Evolutionary conservation across 2,329 filamentous ascomycete genomes (phyloP).

Genomic region (Fusarium aywerte): DNA sequence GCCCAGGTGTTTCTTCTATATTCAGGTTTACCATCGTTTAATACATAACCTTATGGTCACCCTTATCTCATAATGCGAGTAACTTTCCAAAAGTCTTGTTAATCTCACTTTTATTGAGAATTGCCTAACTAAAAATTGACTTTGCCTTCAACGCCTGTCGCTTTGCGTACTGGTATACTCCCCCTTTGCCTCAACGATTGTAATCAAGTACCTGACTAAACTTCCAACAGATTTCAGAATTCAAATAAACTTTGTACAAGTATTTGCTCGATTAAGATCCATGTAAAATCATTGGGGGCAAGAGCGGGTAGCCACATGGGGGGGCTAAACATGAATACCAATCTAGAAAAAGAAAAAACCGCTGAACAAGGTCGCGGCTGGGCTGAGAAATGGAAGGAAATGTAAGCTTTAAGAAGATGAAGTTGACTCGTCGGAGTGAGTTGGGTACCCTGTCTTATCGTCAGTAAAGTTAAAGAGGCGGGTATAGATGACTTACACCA

Average conservation of each 20-base stretch:
- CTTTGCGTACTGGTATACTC: conserved; percentile 1
- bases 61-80: neutral
- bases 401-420: neutral
- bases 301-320: neutral
- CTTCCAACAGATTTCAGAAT: neutral
- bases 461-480: conserved; percentile 12
- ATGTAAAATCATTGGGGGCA: neutral
- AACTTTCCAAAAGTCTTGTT: neutral
- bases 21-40: neutral
- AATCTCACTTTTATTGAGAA: conserved; percentile 2
- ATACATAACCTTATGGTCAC: neutral
- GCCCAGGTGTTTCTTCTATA: too few relatives aligned
- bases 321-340: neutral
- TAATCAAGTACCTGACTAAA: too few relatives aligned
- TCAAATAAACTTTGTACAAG: conserved; percentile 2
- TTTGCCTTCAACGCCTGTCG: conserved; percentile 8
- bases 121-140: neutral
- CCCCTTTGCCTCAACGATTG: neutral
- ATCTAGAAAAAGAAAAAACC: neutral
- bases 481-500: conserved; percentile 62
- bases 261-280: neutral
- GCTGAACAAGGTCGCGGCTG: neutral
- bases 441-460: conserved; percentile 36
- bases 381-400: neutral
- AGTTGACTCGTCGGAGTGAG: conserved; percentile 12